Evolutionary conservation across 2,329 filamentous ascomycete genomes (phyloP).

Genomic region (Talaromyces rugulosus): DNA sequence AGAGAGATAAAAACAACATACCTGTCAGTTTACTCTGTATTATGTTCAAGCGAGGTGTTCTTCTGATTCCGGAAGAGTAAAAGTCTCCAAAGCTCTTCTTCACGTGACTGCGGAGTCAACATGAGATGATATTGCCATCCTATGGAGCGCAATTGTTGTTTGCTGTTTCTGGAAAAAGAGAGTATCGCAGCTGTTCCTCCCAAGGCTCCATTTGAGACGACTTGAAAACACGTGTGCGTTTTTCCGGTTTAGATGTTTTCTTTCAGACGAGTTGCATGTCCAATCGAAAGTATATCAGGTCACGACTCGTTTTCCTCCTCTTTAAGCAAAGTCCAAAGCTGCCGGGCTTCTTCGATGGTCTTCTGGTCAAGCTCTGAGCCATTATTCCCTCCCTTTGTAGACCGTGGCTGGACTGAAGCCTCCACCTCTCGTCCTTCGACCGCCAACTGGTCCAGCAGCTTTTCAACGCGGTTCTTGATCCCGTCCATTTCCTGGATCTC

Average conservation of each 20-base stretch:
- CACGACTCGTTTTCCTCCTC: slow-evolving; percentile 21
- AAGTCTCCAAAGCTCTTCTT: slow-evolving; percentile 12
- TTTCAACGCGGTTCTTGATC: slow-evolving; percentile 64
- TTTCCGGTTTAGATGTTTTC: not conserved
- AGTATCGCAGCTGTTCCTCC: not conserved
- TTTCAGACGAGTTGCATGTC: not conserved
- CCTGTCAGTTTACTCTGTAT: not conserved
- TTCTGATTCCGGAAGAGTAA: not conserved
- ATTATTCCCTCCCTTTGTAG: slow-evolving; percentile 11
- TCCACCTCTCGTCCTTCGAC: slow-evolving; percentile 24
- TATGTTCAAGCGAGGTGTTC: not conserved
- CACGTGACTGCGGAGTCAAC: slow-evolving; percentile 18
- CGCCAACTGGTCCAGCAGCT: slow-evolving; percentile 31
- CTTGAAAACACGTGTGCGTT: not conserved
- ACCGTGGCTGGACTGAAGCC: slow-evolving; percentile 8
- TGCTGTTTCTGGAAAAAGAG: not conserved
- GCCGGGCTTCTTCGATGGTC: slow-evolving; percentile 24
- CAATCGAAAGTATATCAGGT: not conserved
- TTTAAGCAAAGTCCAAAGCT: slow-evolving; percentile 38
- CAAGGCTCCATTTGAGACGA: not conserved
- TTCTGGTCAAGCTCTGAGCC: slow-evolving; percentile 15
- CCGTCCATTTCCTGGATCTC: slow-evolving; percentile 76
- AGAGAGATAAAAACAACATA: not conserved
- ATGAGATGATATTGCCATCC: not conserved
- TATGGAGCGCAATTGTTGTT: not conserved